Conservation (phyloP, 345 rosid genomes). For the Citrus australasica region DNA sequence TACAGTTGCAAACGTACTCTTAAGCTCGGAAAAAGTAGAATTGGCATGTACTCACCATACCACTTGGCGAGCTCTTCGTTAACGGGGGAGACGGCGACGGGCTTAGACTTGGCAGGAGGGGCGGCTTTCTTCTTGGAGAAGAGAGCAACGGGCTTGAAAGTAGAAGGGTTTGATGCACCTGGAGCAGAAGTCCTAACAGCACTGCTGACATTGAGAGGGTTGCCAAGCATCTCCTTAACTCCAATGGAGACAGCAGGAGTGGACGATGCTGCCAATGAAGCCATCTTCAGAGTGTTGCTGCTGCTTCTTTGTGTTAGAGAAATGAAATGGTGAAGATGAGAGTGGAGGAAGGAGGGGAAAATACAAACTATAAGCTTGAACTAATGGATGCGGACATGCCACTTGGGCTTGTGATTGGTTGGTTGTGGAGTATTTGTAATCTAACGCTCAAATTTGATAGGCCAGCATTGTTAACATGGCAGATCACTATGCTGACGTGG, state of each 20-base stretch:
- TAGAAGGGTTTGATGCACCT: conserved; percentile 45
- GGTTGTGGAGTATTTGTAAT: conserved; percentile 40
- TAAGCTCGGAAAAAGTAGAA: background rate
- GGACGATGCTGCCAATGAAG: conserved; percentile 44
- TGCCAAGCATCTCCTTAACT: conserved; percentile 78
- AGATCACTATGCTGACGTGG: conserved; percentile 45
- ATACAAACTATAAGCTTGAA: conserved; percentile 43
- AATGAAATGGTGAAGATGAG: background rate
- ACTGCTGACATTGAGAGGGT: conserved; percentile 57
- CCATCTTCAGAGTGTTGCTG: conserved; percentile 28
- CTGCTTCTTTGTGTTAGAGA: background rate
- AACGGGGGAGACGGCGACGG: conserved; percentile 42
- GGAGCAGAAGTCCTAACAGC: conserved; percentile 52
- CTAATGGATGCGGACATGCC: conserved; percentile 56
- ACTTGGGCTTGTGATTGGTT: conserved; percentile 51
- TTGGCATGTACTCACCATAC: conserved; percentile 64
- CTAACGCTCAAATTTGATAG: conserved; percentile 56
- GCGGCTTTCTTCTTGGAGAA: conserved; percentile 81
- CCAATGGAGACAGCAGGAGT: conserved; percentile 76
- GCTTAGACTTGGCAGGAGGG: conserved; percentile 56
- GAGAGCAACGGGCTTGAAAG: conserved; percentile 76
- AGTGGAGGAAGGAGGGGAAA: background rate
- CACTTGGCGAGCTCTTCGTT: conserved; percentile 94
- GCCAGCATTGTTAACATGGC: conserved; percentile 44
- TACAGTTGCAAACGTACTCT: background rate